These are phyloP conservation scores for Penicillium olsonii DNA, from an alignment of 2,329 filamentous ascomycete species.

Conservation along the genomic window DNA sequence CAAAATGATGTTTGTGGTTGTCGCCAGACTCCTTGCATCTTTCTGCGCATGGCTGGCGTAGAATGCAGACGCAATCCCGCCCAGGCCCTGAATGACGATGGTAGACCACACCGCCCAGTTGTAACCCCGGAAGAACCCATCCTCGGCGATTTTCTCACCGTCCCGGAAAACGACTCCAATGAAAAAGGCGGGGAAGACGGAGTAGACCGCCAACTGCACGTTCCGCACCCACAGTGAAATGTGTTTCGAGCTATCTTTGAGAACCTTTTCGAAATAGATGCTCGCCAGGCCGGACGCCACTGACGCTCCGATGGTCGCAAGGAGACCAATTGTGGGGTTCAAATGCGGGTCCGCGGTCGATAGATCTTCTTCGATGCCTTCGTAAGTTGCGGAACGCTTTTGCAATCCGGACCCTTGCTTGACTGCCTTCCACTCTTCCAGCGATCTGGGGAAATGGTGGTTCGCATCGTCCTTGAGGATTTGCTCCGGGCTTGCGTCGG, in stretches of 20 bases:
- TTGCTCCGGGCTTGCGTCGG: conserved; percentile 60
- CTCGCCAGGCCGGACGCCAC: conserved; percentile 80
- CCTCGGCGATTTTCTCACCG: conserved; percentile 75
- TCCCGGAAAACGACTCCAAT: conserved; percentile 86
- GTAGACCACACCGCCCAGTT: conserved; percentile 89
- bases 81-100: conserved; percentile 77
- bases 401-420: conserved; percentile 48
- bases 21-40: conserved; percentile 91
- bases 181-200: conserved; percentile 83
- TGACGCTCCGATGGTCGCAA: conserved; percentile 76
- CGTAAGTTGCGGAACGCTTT: conserved; percentile 82
- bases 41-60: conserved; percentile 84
- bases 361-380: conserved; percentile 74
- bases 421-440: conserved; percentile 70
- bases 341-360: conserved; percentile 58
- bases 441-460: conserved; percentile 72
- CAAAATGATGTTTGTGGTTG: conserved; percentile 85
- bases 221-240: conserved; percentile 92
- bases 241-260: conserved; percentile 77
- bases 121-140: conserved; percentile 93
- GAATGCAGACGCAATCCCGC: conserved; percentile 79
- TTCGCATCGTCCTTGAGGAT: conserved; percentile 58
- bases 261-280: conserved; percentile 71
- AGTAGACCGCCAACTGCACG: conserved; percentile 92
- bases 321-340: conserved; percentile 77